phyloP scores from a whole-genome alignment of 768 basidiomycete species.

The Leccinum pellstonianum region DNA sequence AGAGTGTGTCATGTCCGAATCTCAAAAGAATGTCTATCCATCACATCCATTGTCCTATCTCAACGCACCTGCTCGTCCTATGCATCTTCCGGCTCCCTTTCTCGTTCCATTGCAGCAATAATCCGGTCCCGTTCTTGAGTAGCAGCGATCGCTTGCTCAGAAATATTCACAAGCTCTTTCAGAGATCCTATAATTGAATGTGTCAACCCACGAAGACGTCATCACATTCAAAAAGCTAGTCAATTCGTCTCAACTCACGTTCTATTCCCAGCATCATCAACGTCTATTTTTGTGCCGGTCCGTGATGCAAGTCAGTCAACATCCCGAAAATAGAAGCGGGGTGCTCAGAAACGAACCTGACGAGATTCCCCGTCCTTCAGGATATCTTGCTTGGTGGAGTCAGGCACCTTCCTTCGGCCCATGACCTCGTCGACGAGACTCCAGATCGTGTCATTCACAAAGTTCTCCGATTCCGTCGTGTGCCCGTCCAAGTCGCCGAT shows the following conservation, averaged over 20 bases:
- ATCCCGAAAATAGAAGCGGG: background rate
- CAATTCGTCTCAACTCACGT: conserved; percentile 32
- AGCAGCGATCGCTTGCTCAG: conserved; percentile 33
- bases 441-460: conserved; percentile 26
- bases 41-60: background rate
- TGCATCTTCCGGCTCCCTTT: conserved; percentile 6
- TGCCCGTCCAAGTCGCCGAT: conserved; percentile 18
- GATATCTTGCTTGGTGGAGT: conserved; percentile 39
- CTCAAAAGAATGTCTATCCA: background rate
- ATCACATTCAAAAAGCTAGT: background rate
- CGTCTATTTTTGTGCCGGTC: conserved; percentile 27
- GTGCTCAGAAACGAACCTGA: conserved; percentile 33
- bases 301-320: background rate
- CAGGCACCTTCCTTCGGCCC: conserved; percentile 31
- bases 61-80: background rate
- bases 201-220: background rate
- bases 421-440: conserved; percentile 42
- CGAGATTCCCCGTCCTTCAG: conserved; percentile 43
- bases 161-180: conserved; percentile 32
- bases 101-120: conserved; percentile 9
- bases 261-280: conserved; percentile 47
- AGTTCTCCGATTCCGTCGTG: conserved; percentile 3
- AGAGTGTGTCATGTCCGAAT: background rate
- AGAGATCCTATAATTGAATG: conserved; percentile 30
- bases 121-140: conserved; percentile 33